Evolutionary conservation across 495 filamentous ascomycete species (phyloP).

Genomic region (Haplographium delicatum): DNA sequence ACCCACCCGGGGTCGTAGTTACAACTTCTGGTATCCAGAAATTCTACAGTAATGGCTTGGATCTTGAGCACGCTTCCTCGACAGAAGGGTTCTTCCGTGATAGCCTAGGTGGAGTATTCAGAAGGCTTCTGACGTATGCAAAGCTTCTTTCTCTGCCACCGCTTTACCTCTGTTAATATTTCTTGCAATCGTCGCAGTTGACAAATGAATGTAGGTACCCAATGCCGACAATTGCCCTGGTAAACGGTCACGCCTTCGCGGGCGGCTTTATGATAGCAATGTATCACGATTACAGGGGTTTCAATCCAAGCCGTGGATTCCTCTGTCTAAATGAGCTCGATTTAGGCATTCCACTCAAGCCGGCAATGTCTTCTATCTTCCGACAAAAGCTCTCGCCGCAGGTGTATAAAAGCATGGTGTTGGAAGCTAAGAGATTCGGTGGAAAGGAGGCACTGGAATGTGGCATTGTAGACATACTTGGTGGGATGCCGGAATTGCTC

Average conservation of each 20-base stretch:
- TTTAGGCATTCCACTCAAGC: conserved; percentile 64
- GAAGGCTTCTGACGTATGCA: conserved; percentile 55
- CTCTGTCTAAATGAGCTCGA: conserved; percentile 75
- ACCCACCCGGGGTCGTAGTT: conserved; percentile 63
- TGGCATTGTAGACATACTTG: conserved; percentile 64
- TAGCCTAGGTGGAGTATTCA: conserved; percentile 53
- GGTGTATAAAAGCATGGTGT: conserved; percentile 56
- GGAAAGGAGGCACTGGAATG: conserved; percentile 53
- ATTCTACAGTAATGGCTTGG: conserved; percentile 79
- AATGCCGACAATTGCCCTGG: conserved; percentile 73
- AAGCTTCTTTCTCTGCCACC: neutral
- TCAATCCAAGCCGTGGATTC: conserved; percentile 62
- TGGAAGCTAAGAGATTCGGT: conserved; percentile 63
- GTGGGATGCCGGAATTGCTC: conserved; percentile 55
- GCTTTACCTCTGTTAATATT: neutral
- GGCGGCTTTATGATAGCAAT: conserved; percentile 75
- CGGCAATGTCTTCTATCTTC: conserved; percentile 71
- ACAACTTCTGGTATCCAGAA: conserved; percentile 70
- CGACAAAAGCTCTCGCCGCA: conserved; percentile 54
- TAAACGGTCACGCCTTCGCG: conserved; percentile 81
- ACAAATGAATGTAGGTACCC: conserved; percentile 57
- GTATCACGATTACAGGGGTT: conserved; percentile 78
- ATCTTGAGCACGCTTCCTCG: conserved; percentile 51
- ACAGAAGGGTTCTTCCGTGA: conserved; percentile 49
- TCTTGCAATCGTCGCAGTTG: too few species aligned